phyloP scores from a whole-genome alignment of 805 yeast genomes.

The Hanseniaspora nectarophila region DNA sequence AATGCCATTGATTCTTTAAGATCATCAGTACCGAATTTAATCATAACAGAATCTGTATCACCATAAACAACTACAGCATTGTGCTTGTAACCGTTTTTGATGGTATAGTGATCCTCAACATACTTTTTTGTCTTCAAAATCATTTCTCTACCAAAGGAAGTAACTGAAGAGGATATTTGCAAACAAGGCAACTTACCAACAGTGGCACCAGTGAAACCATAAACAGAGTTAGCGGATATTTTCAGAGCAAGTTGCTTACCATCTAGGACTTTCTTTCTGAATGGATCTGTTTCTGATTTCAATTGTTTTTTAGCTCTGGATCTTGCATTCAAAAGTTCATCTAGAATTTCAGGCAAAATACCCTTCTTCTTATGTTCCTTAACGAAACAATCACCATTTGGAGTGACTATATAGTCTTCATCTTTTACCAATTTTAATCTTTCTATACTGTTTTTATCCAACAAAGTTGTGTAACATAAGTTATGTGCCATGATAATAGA shows the following conservation, averaged over 20 bases:
- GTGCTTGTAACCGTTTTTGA: slow-evolving; percentile 68
- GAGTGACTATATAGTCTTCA: slow-evolving; percentile 74
- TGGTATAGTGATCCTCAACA: slow-evolving; percentile 68
- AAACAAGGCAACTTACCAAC: slow-evolving; percentile 93
- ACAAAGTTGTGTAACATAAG: slow-evolving; percentile 81
- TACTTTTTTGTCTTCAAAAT: slow-evolving; percentile 80
- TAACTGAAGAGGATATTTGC: slow-evolving; percentile 88
- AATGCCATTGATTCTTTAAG: slow-evolving; percentile 73
- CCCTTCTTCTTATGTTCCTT: slow-evolving; percentile 63
- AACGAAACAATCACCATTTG: slow-evolving; percentile 85
- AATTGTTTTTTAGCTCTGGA: slow-evolving; percentile 83
- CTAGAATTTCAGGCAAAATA: slow-evolving; percentile 78
- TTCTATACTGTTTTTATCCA: slow-evolving; percentile 57
- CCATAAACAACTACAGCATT: slow-evolving; percentile 92
- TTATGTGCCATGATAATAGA: slow-evolving; percentile 99
- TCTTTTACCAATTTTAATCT: slow-evolving; percentile 51
- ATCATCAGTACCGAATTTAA: slow-evolving; percentile 78
- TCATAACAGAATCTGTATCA: slow-evolving; percentile 99
- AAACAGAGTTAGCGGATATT: slow-evolving; percentile 94
- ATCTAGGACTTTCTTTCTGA: slow-evolving; percentile 81
- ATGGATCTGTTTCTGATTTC: slow-evolving; percentile 88
- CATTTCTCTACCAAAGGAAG: slow-evolving; percentile 95
- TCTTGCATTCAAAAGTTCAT: slow-evolving; percentile 81
- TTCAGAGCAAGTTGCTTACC: slow-evolving; percentile 96
- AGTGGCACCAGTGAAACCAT: slow-evolving; percentile 98